Evolutionary conservation across 352 stramenopile genomes (phyloP), one percentile per base, ranked within the genome.

Genomic region (Blastocystis sp.): DNA sequence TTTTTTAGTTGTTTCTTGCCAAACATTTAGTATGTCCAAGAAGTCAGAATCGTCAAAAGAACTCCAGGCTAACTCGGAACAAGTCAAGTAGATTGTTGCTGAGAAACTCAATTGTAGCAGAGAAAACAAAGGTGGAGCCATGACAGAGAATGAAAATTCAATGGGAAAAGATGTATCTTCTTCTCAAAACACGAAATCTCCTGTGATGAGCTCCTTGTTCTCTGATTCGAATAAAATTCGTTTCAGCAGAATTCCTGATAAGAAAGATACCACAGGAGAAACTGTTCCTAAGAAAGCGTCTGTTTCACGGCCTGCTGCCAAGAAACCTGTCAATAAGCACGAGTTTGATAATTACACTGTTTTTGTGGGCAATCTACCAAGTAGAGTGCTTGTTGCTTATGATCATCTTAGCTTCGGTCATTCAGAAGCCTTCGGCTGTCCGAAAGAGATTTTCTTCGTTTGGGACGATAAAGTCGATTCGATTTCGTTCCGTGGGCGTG

Each of bases 361-460:
- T 8, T 84, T 68, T 43, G 73, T 84, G 3, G 73, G 73, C 5
- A 84, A 84, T 47, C 50, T 84, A 3, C 73, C 73, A 23, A 84
- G 73, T 84, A n/a, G 11, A 29, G 45, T 43, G 0, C 20, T n/a
- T 4, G n/a, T 43, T 34, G 23, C 9, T 47, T n/a, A 29, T 68
- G 34, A 8, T 54, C 2, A 37, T 66, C 9, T 39, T 84, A 84
- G 73, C 50, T 15, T 29, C 53, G 11, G 43, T 84, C 13, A 68
- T 84, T 45, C 20, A 34, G 9, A 84, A 84, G 39, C 77, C 77
- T 15, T 9, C 23, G 2, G 11, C 26, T 6, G 29, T 88, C 11
- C 29, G 59, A 9, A 76, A 88, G 45, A 47, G 29, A n/a, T 88
- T 88, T 79, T 88, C 66, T 18, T 50, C 13, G 29, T 88, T 79